A percentile compares a stretch with the other conserved stretches of the same genome.
phyloP scores from a whole-genome alignment of 306 rosid species.

The Delonix regia region DNA sequence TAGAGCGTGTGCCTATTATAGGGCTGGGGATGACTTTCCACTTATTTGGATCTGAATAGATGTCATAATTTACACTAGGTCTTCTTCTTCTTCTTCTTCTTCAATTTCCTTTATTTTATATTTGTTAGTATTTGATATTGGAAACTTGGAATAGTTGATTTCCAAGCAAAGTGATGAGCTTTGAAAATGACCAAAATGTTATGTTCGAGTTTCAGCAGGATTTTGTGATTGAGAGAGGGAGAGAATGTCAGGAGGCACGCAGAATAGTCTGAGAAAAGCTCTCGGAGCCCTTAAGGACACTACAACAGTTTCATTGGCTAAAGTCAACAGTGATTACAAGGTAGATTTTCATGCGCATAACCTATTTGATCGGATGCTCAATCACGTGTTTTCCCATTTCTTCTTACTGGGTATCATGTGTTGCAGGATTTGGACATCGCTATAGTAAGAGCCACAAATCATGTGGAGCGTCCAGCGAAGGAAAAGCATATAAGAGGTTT shows the following conservation, averaged over 20 bases:
- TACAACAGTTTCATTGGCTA: slow-evolving; percentile 97
- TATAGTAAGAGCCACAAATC: slow-evolving; percentile 91
- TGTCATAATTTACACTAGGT: background rate
- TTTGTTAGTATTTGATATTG: slow-evolving; percentile 32
- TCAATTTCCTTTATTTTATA: background rate
- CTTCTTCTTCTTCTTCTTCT: background rate
- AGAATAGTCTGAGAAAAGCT: slow-evolving; percentile 90
- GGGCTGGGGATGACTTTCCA: slow-evolving; percentile 33
- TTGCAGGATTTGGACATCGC: slow-evolving; percentile 96
- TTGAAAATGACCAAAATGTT: slow-evolving; percentile 29
- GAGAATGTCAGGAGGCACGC: slow-evolving; percentile 87
- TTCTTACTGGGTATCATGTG: slow-evolving; percentile 33
- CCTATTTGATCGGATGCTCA: slow-evolving; percentile 15
- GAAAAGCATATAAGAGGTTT: slow-evolving; percentile 89
- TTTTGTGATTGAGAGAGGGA: slow-evolving; percentile 52
- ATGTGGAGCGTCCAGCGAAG: slow-evolving; percentile 91
- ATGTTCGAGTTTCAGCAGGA: slow-evolving; percentile 39
- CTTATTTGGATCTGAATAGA: slow-evolving; percentile 54
- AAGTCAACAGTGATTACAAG: slow-evolving; percentile 99
- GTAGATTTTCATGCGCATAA: slow-evolving; percentile 39
- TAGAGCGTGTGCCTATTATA: background rate
- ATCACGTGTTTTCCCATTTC: slow-evolving; percentile 7
- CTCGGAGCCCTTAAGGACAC: slow-evolving; percentile 97
- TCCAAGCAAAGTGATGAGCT: slow-evolving; percentile 10
- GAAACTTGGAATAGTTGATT: slow-evolving; percentile 31